phyloP scores from a whole-genome alignment of 106 monocot genomes.

The Dioscorea alata region DNA sequence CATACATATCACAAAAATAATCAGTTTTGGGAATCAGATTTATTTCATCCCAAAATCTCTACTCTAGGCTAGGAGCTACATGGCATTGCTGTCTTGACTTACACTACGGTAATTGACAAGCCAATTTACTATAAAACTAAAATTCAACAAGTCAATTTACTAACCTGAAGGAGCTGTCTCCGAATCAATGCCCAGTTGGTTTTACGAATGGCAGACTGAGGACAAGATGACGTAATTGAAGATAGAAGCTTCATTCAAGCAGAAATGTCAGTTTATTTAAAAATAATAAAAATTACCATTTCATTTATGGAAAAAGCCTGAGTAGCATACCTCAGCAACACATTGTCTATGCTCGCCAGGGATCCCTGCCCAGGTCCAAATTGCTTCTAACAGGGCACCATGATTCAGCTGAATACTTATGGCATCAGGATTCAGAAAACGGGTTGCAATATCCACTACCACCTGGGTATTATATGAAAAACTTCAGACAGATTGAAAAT shows the following conservation, averaged over 20 bases:
- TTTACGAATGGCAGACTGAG: conserved; percentile 72
- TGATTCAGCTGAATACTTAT: conserved; percentile 83
- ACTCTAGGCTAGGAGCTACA: no score
- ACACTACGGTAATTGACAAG: no score
- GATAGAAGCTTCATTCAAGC: conserved; percentile 63
- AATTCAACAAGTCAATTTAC: background rate
- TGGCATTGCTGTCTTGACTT: no score
- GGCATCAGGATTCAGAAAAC: conserved; percentile 45
- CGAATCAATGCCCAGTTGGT: conserved; percentile 78
- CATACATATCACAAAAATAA: no score
- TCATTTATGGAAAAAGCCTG: background rate
- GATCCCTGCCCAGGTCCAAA: conserved; percentile 91
- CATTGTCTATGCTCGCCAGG: conserved; percentile 41
- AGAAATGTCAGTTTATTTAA: conserved; percentile 4
- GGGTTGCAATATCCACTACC: conserved; percentile 51
- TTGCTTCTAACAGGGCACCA: conserved; percentile 58
- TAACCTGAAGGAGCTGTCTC: conserved; percentile 86
- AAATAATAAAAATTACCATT: background rate
- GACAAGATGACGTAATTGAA: conserved; percentile 54
- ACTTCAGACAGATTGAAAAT: background rate
- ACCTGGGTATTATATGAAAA: conserved; percentile 32
- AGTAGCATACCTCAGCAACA: conserved; percentile 73
- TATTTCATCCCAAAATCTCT: no score
- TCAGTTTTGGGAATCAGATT: no score
- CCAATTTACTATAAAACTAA: no score